phyloP scores from a whole-genome alignment of 2,329 filamentous ascomycete species.

The Claviceps sp. region DNA sequence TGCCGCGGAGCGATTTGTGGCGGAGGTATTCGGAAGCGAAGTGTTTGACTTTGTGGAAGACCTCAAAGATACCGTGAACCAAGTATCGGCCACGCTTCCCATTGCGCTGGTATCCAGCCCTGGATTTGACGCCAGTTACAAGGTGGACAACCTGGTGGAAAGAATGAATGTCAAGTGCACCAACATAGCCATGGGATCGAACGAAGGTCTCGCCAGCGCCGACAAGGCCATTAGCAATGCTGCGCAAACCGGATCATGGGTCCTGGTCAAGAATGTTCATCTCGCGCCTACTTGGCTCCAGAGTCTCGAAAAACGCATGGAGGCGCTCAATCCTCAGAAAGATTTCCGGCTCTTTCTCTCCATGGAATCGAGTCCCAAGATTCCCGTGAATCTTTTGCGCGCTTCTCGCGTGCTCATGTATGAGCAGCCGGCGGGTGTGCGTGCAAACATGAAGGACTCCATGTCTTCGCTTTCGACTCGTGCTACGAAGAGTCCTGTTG shows the following conservation, averaged over 20 bases:
- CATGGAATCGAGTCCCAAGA: conserved; percentile 95
- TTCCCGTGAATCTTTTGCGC: conserved; percentile 87
- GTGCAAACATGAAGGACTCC: conserved; percentile 98
- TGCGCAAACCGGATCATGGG: conserved; percentile 86
- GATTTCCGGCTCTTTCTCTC: conserved; percentile 94
- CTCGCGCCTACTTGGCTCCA: conserved; percentile 92
- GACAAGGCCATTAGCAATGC: conserved; percentile 93
- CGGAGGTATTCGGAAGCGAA: conserved; percentile 68
- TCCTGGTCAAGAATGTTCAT: conserved; percentile 97
- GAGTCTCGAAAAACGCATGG: conserved; percentile 91
- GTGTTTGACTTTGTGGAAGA: conserved; percentile 79
- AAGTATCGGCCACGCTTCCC: conserved; percentile 72
- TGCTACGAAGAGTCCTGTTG: conserved; percentile 70
- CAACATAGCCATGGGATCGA: conserved; percentile 98
- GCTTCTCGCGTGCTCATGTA: conserved; percentile 94
- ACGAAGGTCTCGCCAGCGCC: conserved; percentile 80
- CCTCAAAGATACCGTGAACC: conserved; percentile 68
- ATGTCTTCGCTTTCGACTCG: conserved; percentile 69
- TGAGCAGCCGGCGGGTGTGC: conserved; percentile 91
- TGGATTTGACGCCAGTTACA: conserved; percentile 97
- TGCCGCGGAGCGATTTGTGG: conserved; percentile 80
- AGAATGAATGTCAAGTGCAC: conserved; percentile 70
- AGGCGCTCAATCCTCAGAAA: conserved; percentile 82
- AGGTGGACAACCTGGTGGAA: conserved; percentile 90
- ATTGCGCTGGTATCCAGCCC: conserved; percentile 89